These are phyloP conservation scores for Trichoderma lentiforme DNA, from an alignment of 2,329 filamentous ascomycete genomes.

Conservation along the genomic window DNA sequence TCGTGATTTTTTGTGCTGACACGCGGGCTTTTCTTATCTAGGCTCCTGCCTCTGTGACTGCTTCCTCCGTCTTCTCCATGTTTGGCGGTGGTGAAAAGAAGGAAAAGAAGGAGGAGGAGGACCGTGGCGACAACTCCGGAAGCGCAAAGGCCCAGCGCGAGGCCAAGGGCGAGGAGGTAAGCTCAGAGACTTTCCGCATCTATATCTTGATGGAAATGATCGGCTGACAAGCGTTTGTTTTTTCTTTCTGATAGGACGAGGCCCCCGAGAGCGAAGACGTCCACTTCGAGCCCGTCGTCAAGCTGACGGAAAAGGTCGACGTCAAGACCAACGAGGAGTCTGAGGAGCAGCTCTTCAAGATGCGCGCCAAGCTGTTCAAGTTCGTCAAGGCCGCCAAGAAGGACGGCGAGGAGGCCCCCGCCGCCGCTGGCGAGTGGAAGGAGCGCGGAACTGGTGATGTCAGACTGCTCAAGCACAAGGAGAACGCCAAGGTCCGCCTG, in stretches of 20 bases:
- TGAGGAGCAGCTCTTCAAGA: slow-evolving; percentile 98
- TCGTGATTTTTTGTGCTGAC: neutral
- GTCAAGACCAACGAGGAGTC: slow-evolving; percentile 97
- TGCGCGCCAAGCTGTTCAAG: slow-evolving; percentile 99
- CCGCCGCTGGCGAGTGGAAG: slow-evolving; percentile 83
- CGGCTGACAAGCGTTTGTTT: neutral
- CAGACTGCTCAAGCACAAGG: slow-evolving; percentile 95
- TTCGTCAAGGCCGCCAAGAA: slow-evolving; percentile 69
- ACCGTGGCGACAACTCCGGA: slow-evolving; percentile 81
- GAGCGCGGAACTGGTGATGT: slow-evolving; percentile 97
- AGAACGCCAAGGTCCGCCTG: slow-evolving; percentile 94
- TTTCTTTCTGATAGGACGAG: slow-evolving; percentile 65
- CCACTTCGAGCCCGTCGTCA: slow-evolving; percentile 95
- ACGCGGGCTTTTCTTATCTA: neutral
- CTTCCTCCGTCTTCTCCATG: slow-evolving; percentile 87
- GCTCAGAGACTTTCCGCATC: slow-evolving; percentile 21
- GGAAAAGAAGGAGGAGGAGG: slow-evolving; percentile 84
- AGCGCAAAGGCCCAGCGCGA: slow-evolving; percentile 75
- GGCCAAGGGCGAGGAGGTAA: slow-evolving; percentile 56
- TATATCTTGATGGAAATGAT: neutral
- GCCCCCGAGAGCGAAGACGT: slow-evolving; percentile 86
- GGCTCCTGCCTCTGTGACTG: slow-evolving; percentile 42
- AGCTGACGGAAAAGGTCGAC: slow-evolving; percentile 94
- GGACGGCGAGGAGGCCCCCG: slow-evolving; percentile 15
- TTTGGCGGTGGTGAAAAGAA: slow-evolving; percentile 97